These are phyloP conservation scores for Suhomyces guaymorum DNA, from an alignment of 1,139 yeast species.

Conservation along the genomic window DNA sequence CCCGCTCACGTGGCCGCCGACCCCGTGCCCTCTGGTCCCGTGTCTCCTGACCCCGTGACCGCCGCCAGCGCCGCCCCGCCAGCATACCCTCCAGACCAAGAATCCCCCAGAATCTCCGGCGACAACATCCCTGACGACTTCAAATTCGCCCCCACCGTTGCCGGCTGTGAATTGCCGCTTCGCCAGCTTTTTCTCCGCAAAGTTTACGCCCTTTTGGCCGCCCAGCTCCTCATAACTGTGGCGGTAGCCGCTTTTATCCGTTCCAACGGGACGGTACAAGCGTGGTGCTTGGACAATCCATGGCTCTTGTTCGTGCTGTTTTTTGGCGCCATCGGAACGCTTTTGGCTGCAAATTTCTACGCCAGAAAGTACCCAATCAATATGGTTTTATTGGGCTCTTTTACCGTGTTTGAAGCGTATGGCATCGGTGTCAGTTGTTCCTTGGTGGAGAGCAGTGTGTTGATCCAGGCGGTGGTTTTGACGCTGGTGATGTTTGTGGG, in stretches of 20 bases:
- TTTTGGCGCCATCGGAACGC: constrained; percentile 59
- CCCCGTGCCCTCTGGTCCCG: no score
- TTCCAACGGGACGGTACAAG: constrained; percentile 46
- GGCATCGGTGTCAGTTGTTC: constrained; percentile 69
- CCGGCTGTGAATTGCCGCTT: constrained; percentile 73
- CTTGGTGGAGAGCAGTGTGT: constrained; percentile 60
- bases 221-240: constrained; percentile 65
- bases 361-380: constrained; percentile 65
- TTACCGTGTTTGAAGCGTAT: constrained; percentile 76
- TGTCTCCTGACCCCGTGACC: no score
- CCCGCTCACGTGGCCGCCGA: no score
- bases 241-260: constrained; percentile 58
- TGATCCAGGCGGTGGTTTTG: constrained; percentile 70
- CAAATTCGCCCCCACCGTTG: constrained; percentile 77
- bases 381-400: constrained; percentile 57
- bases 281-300: constrained; percentile 60
- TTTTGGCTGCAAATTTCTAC: constrained; percentile 61
- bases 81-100: constrained; percentile 11
- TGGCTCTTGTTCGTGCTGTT: constrained; percentile 63
- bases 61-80: constrained; percentile 9
- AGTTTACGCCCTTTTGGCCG: constrained; percentile 70
- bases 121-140: constrained; percentile 72
- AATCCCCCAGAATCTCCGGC: constrained; percentile 34
- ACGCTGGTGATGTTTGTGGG: constrained; percentile 74
- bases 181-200: constrained; percentile 77